phyloP scores from a whole-genome alignment of 208 protist genomes.

The Leishmania braziliensis region DNA sequence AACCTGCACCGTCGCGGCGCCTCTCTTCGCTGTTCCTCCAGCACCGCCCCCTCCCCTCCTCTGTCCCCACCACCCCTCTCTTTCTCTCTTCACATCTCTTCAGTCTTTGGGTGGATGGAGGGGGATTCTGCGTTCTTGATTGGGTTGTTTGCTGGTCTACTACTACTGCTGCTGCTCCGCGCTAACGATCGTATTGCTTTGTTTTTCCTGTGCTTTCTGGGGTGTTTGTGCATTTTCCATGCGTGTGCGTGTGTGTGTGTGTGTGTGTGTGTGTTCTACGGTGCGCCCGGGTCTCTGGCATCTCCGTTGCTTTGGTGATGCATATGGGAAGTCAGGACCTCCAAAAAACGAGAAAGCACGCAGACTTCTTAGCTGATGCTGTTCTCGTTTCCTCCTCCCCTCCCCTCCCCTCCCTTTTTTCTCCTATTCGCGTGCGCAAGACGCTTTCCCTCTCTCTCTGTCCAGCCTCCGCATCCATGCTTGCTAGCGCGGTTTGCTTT shows the following conservation, averaged over 20 bases:
- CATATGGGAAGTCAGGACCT: not conserved
- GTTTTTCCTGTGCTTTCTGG: not conserved
- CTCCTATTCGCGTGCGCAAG: not conserved
- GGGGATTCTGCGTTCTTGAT: not conserved
- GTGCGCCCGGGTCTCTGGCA: not conserved
- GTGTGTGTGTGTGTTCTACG: not conserved
- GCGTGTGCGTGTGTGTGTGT: too few species aligned
- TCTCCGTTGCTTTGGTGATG: not conserved
- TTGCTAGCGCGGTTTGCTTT: too few species aligned
- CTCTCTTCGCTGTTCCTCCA: too few species aligned
- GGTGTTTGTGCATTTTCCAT: not conserved
- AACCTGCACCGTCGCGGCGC: too few species aligned
- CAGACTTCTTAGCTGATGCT: not conserved
- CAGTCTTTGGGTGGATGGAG: not conserved
- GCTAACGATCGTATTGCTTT: not conserved
- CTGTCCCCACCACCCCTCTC: not conserved
- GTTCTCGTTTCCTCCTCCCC: not conserved
- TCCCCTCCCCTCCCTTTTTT: too few species aligned
- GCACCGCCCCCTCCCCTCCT: too few species aligned
- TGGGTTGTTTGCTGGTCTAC: too few species aligned
- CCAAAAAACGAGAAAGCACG: not conserved
- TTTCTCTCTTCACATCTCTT: not conserved
- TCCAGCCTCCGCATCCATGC: too few species aligned
- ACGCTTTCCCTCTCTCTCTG: too few species aligned
- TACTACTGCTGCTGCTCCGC: not conserved